Evolutionary conservation across 495 filamentous ascomycete genomes (phyloP), one percentile per base, ranked within the genome.

Genomic region (Elasticomyces elasticus): DNA sequence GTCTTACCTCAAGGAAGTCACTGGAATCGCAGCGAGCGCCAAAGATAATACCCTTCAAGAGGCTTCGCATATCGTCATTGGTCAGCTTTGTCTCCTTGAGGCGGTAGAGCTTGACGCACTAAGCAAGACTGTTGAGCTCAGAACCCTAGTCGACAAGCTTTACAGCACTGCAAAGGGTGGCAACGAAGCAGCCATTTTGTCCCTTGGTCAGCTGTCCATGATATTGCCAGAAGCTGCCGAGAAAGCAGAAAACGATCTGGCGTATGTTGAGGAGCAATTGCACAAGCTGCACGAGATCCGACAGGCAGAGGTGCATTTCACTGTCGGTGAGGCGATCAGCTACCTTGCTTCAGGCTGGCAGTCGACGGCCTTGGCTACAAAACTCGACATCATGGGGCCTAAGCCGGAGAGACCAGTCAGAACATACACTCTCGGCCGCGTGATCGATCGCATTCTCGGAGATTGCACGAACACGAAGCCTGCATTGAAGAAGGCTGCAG

Each of bases 391-490:
- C n/a, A 76, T 80, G 52, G 74, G 71, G 38, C 59, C 55, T 1
- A 58, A 48, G 23, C 68, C 67, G 9, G 10, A 27, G 3, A 54
- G 55, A 1, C 55, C 61, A 5, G 54, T 54, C 52, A 72, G 80
- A 19, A 62, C 74, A 11, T 62, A 58, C 0, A 76, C 76, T 11
- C 65, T 91, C 22, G 68, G 68, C 6, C 60, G 69, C 0, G 69
- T 87, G 2, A 66, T 87, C 24, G 78, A 88, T 51, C 85, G 82
- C 59, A 72, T 87, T 5, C 72, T 95, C 22, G 64, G 69, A 1
- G 83, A 90, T 60, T 92, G 86, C 69, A 79, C 79, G 56, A 78
- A 81, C 2, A 84, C 87, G 1, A 96, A 95, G 69, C 90, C 90
- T 5, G 82, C 87, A 13, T 72, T 95, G 15, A 79, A 87, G 56